A percentile compares a stretch with the other conserved stretches of the same genome.
Evolutionary conservation across 352 stramenopile genomes (phyloP).

Genomic region (Globisporangium parvum): DNA sequence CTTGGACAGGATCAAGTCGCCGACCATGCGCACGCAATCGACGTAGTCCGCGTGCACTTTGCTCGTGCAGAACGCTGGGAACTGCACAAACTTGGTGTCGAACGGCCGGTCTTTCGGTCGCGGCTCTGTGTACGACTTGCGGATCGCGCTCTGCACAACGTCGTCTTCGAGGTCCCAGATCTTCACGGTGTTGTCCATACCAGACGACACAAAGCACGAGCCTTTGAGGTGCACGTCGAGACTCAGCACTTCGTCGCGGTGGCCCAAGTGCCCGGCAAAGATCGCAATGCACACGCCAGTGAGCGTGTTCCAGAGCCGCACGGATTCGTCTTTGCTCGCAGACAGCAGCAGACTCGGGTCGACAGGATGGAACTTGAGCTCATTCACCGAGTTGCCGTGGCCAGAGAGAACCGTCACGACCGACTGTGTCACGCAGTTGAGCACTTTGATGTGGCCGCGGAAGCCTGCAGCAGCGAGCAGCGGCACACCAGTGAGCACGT

Average conservation of each 20-base stretch:
- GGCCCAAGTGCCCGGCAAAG: conserved; percentile 89
- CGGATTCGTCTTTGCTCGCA: conserved; percentile 89
- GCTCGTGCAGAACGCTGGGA: conserved; percentile 88
- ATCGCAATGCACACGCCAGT: conserved; percentile 85
- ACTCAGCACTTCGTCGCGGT: conserved; percentile 87
- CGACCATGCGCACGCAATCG: conserved; percentile 83
- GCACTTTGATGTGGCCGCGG: conserved; percentile 78
- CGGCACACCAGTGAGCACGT: conserved; percentile 60
- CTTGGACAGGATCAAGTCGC: conserved; percentile 75
- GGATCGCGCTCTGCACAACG: conserved; percentile 65
- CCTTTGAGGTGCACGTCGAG: conserved; percentile 88
- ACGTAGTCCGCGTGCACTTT: conserved; percentile 90
- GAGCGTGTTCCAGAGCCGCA: conserved; percentile 91
- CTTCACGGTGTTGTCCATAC: conserved; percentile 93
- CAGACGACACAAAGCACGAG: conserved; percentile 81
- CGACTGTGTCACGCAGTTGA: conserved; percentile 75
- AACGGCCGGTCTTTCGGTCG: conserved; percentile 62
- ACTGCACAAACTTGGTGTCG: conserved; percentile 83
- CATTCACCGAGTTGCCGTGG: conserved; percentile 90
- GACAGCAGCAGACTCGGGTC: conserved; percentile 88
- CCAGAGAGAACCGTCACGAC: conserved; percentile 78
- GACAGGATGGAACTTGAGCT: conserved; percentile 88
- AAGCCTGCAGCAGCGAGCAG: conserved; percentile 66
- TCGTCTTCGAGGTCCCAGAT: conserved; percentile 89
- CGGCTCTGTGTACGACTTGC: conserved; percentile 67